Base-by-base conservation (phyloP, 2,329 filamentous ascomycete species). In the Emergomyces orientalis region DNA sequence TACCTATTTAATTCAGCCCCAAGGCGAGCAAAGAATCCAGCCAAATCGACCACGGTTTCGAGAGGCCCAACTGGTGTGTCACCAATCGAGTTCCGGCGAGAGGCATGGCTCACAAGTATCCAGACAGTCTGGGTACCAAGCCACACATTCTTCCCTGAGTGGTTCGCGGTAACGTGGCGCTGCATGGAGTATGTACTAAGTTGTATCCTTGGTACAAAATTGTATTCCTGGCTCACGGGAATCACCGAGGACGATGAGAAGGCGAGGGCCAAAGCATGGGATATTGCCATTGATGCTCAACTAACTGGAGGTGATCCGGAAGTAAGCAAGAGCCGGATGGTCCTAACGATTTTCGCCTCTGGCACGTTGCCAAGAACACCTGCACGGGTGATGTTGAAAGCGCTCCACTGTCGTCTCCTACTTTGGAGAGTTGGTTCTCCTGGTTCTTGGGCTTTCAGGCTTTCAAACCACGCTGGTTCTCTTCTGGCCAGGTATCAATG, bases 41-140 rank as follows among this genome's bases (percentile, higher is more conserved):
- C 77, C 2, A 74, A 77, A 62, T 61, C 67, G 3, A 64, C 68
- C 13, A 64, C 69, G 3, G 67, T 65, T 2, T 65, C 71, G 19
- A 69, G 61, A 69, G 43, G 58, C 68, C 17, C 69, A 73, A 3
- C 69, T 82, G 80, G 91, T 63, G 86, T 89, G 2, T 92, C 91
- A 0, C 88, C 92, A 0, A 91, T 95, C 63, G 86, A 94, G 68
- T 88, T 96, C 55, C 88, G 91, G 59, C 86, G 88, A 64, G 89
- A 91, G 73, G 92, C 92, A 39, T 97, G 93, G 92, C 86, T 95
- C 63, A 97, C 92, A 2, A 90, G 92, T 8, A 88, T 96, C 64
- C 92, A 96, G 76, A 93, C 89, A 3, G 90, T 96, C 30, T 95
- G 91, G 84, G 89, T 97, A 17, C 93, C 93, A 13, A 85, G 88